Conservation (phyloP, 208 protist species). For the Wallacemonas rigidus region DNA sequence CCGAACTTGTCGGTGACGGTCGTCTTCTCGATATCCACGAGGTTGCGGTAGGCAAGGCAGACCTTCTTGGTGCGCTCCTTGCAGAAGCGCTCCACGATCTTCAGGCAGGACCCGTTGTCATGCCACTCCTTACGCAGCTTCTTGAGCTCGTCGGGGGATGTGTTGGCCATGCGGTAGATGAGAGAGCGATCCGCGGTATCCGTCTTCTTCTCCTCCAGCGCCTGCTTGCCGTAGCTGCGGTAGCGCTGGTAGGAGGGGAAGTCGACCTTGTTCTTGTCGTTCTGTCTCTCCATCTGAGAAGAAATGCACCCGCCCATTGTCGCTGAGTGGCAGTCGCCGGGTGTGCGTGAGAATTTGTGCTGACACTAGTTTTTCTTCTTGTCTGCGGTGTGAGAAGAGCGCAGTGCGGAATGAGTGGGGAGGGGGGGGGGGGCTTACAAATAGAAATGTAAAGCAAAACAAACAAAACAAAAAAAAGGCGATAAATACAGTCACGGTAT, state of each 20-base stretch:
- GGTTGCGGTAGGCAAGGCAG: slow-evolving; percentile 55
- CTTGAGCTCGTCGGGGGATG: slow-evolving; percentile 44
- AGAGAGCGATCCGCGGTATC: slow-evolving; percentile 41
- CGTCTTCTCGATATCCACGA: slow-evolving; percentile 44
- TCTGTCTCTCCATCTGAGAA: slow-evolving; percentile 46
- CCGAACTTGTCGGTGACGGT: slow-evolving; percentile 38
- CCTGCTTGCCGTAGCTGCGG: slow-evolving; percentile 39
- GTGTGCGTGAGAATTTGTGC: too few species aligned
- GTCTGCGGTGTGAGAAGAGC: too few species aligned
- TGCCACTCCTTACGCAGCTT: slow-evolving; percentile 46
- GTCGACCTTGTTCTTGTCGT: slow-evolving; percentile 42
- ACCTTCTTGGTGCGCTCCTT: slow-evolving; percentile 44
- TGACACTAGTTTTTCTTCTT: too few species aligned
- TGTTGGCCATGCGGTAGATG: slow-evolving; percentile 73
- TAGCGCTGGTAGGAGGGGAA: slow-evolving; percentile 48
- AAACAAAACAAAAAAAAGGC: too few species aligned
- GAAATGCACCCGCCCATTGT: slow-evolving; percentile 68
- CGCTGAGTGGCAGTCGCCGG: neutral
- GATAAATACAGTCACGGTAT: too few species aligned
- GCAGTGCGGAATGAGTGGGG: too few species aligned
- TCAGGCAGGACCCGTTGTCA: slow-evolving; percentile 37
- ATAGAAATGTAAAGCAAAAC: too few species aligned
- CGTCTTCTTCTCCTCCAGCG: slow-evolving; percentile 36
- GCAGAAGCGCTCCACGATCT: slow-evolving; percentile 43
- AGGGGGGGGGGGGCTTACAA: too few species aligned